Conservation (phyloP, 495 filamentous ascomycete species). For the Penicillium robsamsonii region DNA sequence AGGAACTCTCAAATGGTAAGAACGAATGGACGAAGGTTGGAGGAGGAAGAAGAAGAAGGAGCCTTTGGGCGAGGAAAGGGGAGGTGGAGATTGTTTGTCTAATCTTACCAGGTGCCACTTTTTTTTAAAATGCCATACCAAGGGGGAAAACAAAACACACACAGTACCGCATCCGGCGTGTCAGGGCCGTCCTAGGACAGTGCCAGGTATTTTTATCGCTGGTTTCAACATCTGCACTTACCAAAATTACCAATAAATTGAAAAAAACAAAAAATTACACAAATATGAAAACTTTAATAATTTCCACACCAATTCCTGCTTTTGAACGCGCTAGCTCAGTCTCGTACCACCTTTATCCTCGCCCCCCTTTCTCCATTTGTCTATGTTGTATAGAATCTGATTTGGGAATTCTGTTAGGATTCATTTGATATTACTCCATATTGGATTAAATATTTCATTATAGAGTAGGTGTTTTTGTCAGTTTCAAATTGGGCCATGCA, state of each 20-base stretch:
- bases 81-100: constrained; percentile 31
- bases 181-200: background rate
- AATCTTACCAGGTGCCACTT: constrained; percentile 13
- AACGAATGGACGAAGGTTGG: constrained; percentile 49
- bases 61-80: constrained; percentile 39
- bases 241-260: background rate
- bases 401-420: background rate
- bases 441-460: background rate
- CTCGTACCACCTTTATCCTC: constrained; percentile 15
- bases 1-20: constrained; percentile 41
- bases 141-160: constrained; percentile 16
- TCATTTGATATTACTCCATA: background rate
- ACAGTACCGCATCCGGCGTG: constrained; percentile 26
- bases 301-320: constrained; percentile 12
- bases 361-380: constrained; percentile 19
- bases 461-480: background rate
- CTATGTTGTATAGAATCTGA: background rate
- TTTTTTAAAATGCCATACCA: constrained; percentile 8
- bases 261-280: background rate
- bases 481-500: constrained; percentile 1
- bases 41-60: constrained; percentile 36
- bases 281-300: background rate
- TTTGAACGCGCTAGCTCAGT: constrained; percentile 8
- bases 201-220: constrained; percentile 6
- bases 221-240: background rate